A percentile compares a stretch with the other conserved stretches of the same genome.
These are phyloP conservation scores for Lactifluus volemus DNA, from an alignment of 768 basidiomycete genomes.

Conservation along the genomic window DNA sequence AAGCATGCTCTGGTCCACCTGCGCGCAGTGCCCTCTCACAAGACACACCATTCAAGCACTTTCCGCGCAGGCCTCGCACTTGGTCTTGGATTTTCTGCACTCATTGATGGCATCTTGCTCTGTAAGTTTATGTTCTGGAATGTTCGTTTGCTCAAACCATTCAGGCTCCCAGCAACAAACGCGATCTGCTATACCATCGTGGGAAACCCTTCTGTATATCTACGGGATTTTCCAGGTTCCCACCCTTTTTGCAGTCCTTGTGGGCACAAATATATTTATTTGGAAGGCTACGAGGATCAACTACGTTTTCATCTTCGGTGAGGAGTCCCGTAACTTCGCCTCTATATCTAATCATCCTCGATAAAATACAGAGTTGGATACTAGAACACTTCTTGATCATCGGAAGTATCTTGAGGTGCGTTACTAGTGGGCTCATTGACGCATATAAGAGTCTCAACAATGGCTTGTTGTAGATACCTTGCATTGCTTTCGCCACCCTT, in stretches of 20 bases:
- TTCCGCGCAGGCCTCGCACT: slow-evolving; percentile 68
- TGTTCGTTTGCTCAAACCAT: neutral
- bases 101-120: slow-evolving; percentile 52
- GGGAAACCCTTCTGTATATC: slow-evolving; percentile 66
- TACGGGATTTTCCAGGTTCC: slow-evolving; percentile 74
- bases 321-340: slow-evolving; percentile 16
- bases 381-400: slow-evolving; percentile 38
- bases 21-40: slow-evolving; percentile 41
- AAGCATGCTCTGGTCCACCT: slow-evolving; percentile 69
- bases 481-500: slow-evolving; percentile 66
- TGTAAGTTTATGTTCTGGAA: slow-evolving; percentile 34
- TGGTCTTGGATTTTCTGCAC: slow-evolving; percentile 64
- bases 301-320: slow-evolving; percentile 88
- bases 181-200: slow-evolving; percentile 49
- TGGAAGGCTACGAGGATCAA: slow-evolving; percentile 79
- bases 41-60: slow-evolving; percentile 59
- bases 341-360: neutral
- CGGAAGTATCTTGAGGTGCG: slow-evolving; percentile 66
- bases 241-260: slow-evolving; percentile 60
- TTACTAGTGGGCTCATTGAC: neutral
- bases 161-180: slow-evolving; percentile 50
- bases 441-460: neutral
- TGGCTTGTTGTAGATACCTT: slow-evolving; percentile 50
- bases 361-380: slow-evolving; percentile 9
- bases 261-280: slow-evolving; percentile 73